Percentiles rank a stretch among this genome's conserved stretches.
Conservation (phyloP, 768 basidiomycete genomes). For the Serendipita sp. region DNA sequence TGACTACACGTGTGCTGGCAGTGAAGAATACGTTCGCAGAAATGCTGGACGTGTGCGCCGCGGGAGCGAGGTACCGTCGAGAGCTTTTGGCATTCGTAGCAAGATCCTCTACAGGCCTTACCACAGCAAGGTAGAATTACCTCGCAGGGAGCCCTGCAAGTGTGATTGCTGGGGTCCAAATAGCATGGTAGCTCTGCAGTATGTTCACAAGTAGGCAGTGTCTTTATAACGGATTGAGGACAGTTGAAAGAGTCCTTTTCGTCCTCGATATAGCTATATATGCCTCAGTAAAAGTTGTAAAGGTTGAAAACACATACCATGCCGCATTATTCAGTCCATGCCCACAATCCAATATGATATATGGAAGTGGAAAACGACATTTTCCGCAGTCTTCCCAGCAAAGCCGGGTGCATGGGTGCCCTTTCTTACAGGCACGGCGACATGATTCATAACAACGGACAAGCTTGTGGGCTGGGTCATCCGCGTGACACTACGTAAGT, state of each 20-base stretch:
- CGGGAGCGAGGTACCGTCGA: slow-evolving; percentile 15
- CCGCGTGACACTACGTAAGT: slow-evolving; percentile 39
- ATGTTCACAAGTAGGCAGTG: slow-evolving; percentile 41
- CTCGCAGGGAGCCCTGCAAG: slow-evolving; percentile 30
- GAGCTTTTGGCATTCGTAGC: slow-evolving; percentile 31
- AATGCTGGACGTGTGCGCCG: slow-evolving; percentile 28
- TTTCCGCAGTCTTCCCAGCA: slow-evolving; percentile 39
- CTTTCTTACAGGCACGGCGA: slow-evolving; percentile 33
- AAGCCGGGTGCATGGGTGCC: slow-evolving; percentile 40
- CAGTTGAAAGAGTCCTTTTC: slow-evolving; percentile 31
- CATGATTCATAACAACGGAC: slow-evolving; percentile 36
- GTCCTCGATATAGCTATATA: slow-evolving; percentile 31
- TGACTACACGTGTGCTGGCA: slow-evolving; percentile 41
- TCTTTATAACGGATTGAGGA: slow-evolving; percentile 26
- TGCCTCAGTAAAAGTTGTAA: neutral
- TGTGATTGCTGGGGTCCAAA: slow-evolving; percentile 24
- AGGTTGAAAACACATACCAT: slow-evolving; percentile 28
- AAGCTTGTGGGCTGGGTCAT: slow-evolving; percentile 37
- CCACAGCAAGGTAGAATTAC: slow-evolving; percentile 38
- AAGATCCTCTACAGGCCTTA: slow-evolving; percentile 32
- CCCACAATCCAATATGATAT: slow-evolving; percentile 42
- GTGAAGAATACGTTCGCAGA: slow-evolving; percentile 35
- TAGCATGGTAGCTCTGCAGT: slow-evolving; percentile 31
- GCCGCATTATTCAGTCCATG: slow-evolving; percentile 29
- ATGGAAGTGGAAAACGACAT: slow-evolving; percentile 32